Conservation (phyloP, 179 eudicot species). For the Actinidia arguta region DNA sequence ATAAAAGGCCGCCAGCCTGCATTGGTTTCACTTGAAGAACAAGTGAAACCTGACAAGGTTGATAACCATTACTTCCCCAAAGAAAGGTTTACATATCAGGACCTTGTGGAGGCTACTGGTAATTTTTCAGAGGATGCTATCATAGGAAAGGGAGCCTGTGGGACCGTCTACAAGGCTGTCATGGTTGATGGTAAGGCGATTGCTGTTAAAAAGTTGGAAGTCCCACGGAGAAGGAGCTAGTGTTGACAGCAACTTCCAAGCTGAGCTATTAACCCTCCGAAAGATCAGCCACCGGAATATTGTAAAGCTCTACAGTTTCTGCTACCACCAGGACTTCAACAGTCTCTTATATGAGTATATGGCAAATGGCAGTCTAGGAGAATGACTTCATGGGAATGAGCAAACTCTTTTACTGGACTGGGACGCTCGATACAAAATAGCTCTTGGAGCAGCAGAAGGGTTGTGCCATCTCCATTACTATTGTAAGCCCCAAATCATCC, state of each 20-base stretch:
- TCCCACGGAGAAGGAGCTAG: slow-evolving; percentile 40
- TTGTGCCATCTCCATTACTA: slow-evolving; percentile 55
- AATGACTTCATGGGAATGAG: slow-evolving; percentile 43
- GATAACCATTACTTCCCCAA: slow-evolving; percentile 52
- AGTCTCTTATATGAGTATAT: slow-evolving; percentile 57
- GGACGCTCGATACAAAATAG: slow-evolving; percentile 52
- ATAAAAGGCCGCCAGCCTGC: slow-evolving; percentile 35
- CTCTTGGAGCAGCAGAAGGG: slow-evolving; percentile 71
- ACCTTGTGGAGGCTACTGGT: slow-evolving; percentile 57
- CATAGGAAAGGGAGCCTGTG: slow-evolving; percentile 62
- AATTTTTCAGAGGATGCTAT: slow-evolving; percentile 48
- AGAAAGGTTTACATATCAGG: slow-evolving; percentile 55
- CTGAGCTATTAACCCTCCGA: slow-evolving; percentile 66
- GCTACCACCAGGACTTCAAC: slow-evolving; percentile 63
- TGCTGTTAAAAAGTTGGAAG: slow-evolving; percentile 67
- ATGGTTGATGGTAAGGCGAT: slow-evolving; percentile 47
- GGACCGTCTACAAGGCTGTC: slow-evolving; percentile 58
- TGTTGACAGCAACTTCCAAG: slow-evolving; percentile 51
- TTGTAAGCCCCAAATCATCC: slow-evolving; percentile 61
- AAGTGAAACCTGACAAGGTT: slow-evolving; percentile 30
- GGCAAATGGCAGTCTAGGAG: slow-evolving; percentile 63
- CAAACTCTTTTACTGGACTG: slow-evolving; percentile 41
- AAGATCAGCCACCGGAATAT: slow-evolving; percentile 59
- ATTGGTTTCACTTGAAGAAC: slow-evolving; percentile 37
- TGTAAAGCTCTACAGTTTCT: slow-evolving; percentile 58